Base-by-base conservation (phyloP, 2,329 filamentous ascomycete species). In the Aspergillus latus region DNA sequence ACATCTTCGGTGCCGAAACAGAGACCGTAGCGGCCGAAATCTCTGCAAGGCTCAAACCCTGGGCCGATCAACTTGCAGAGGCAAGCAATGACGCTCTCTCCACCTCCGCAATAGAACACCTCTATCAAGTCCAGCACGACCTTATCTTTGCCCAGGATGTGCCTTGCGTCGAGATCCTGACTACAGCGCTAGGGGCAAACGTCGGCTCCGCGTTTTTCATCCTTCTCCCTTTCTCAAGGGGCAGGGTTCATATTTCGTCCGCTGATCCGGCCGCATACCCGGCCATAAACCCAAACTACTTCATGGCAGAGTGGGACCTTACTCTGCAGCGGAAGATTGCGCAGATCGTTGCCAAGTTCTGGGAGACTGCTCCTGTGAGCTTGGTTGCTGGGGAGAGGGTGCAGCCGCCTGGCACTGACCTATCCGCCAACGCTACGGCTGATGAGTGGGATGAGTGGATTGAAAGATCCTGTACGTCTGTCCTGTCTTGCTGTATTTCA, bases 221-320 rank as follows among this genome's bases (percentile, higher is more conserved):
- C 15, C 52, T 66, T 6, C 59, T 67, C 10, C 65, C 64, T 1
- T 67, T 67, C 49, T 66, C 64, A 2, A 56, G 64, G 44, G 64
- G 64, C 4, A 66, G 56, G 40, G 53, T 67, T 10, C 65, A 67
- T 37, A 64, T 66, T 28, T 48, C 59, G 1, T 66, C 64, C 2
- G 36, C 56, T 1, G 30, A 45, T 6, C 39, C 45, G 15, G 9
- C 16, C 4, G 37, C 10, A 5, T 28, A 53, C n/a, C 55, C 48
- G 40, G 32, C 56, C 47, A 65, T 67, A 49, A 60, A 67, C 37
- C 64, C 65, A 1, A 63, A 62, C 13, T 67, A 64, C 34, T 65
- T 67, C 15, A 60, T 56, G 57, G 61, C 63, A 30, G 42, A 57
- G 3, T 59, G 59, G 15, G 65, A 67, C 40, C 28, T 49, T 7